Evolutionary conservation across 2,329 filamentous ascomycete species (phyloP), one percentile per base, ranked within the genome.

Genomic region (Penicillium hordei): DNA sequence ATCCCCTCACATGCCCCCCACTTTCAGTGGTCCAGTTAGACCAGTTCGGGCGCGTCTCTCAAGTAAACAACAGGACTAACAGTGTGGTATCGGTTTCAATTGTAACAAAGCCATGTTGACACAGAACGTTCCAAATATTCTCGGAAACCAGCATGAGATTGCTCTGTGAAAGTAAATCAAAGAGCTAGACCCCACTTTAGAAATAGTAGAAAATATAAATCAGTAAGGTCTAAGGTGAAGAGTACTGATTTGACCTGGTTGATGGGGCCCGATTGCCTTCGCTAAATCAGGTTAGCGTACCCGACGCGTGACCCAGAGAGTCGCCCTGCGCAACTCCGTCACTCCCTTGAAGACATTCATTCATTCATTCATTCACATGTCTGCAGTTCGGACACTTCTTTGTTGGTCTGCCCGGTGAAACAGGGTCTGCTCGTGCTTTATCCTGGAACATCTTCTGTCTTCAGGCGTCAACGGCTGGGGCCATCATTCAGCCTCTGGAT

Each of bases 301-400:
- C 71, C 68, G 72, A 74, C 72, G 72, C 72, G 72, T 75, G 72
- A 75, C 72, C 63, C 58, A 63, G 60, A 66, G 68, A 62, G 61
- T 69, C 65, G 68, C 68, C 67, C 65, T 69, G 66, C 62, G 57
- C 62, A 67, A 62, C 57, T 58, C 57, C 65, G 62, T 68, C 67
- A 65, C 63, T 62, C 64, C 62, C 59, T 61, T 51, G 60, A 55
- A 56, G 46, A 56, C 53, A 52, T 55, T 52, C 53, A 55, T 55
- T 50, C 53, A 52, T 55, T 52, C 53, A 55, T 55, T 50, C 52
- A 52, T 56, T 56, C 53, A 44, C 40, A 52, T 52, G 53, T 25
- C 48, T 19, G 46, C 31, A 43, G 38, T 58, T 59, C 49, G 57
- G 38, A 61, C 55, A 53, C 52, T 40, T 55, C 57, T 51, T 54